Evolutionary conservation across 768 basidiomycete species (phyloP).

Genomic region (Termitomyces sp.): DNA sequence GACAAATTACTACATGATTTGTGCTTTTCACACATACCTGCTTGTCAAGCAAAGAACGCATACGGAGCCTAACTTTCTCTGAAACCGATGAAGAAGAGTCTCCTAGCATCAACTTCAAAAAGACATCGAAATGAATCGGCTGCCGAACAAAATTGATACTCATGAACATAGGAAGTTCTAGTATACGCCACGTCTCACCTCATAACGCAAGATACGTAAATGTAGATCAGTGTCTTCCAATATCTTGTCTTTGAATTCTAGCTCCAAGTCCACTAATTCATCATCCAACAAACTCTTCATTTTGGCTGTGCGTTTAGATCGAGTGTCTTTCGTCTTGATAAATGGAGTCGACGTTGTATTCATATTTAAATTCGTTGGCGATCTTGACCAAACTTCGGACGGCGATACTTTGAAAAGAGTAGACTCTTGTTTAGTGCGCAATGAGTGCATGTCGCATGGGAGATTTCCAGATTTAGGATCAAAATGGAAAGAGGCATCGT

Average conservation of each 20-base stretch:
- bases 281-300: constrained; percentile 12
- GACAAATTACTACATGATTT: background rate
- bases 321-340: background rate
- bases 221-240: constrained; percentile 40
- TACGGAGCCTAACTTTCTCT: constrained; percentile 28
- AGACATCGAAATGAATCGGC: constrained; percentile 56
- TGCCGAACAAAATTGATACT: constrained; percentile 16
- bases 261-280: constrained; percentile 36
- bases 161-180: background rate
- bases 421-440: background rate
- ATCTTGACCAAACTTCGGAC: background rate
- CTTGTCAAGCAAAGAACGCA: constrained; percentile 50
- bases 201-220: constrained; percentile 56
- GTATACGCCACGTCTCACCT: constrained; percentile 32
- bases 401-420: background rate
- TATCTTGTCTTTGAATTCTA: constrained; percentile 35
- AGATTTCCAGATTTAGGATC: constrained; percentile 17
- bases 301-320: constrained; percentile 8
- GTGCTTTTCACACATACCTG: constrained; percentile 30
- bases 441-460: background rate
- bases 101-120: constrained; percentile 35
- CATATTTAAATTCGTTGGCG: background rate
- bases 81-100: constrained; percentile 16
- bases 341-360: background rate
- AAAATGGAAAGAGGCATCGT: constrained; percentile 29